A percentile compares a stretch with the other conserved stretches of the same genome.
These are phyloP conservation scores for Penicillium sp. DNA, from an alignment of 2,329 filamentous ascomycete species.

Conservation along the genomic window DNA sequence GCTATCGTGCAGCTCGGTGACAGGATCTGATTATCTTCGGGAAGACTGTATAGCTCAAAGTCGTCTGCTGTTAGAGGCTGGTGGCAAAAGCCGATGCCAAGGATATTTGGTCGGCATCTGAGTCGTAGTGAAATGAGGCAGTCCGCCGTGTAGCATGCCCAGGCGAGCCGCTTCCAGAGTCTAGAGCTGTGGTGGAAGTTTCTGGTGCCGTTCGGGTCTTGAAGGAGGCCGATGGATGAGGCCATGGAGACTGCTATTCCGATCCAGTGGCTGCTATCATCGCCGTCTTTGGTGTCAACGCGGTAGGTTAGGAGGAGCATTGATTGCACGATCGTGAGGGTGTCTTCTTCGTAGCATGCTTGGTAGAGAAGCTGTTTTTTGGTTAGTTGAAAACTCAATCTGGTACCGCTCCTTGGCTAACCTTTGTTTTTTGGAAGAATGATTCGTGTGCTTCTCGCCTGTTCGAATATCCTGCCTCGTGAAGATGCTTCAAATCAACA, in stretches of 20 bases:
- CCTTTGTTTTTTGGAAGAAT: constrained; percentile 67
- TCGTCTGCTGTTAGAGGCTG: constrained; percentile 12
- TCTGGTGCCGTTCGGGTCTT: constrained; percentile 2
- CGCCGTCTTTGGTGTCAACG: constrained; percentile 12
- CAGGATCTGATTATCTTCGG: background rate
- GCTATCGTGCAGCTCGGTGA: background rate
- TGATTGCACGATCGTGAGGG: constrained; percentile 10
- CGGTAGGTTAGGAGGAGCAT: constrained; percentile 14
- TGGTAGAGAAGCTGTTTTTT: constrained; percentile 9
- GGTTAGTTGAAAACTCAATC: background rate
- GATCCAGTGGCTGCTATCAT: constrained; percentile 14
- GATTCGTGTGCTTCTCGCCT: constrained; percentile 75
- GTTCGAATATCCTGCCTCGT: constrained; percentile 67
- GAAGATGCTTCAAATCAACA: constrained; percentile 70
- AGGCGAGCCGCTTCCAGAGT: constrained; percentile 15
- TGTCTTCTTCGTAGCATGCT: constrained; percentile 10
- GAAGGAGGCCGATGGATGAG: constrained; percentile 12
- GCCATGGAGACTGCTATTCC: constrained; percentile 13
- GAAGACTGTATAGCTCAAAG: constrained; percentile 6
- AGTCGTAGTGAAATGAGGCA: constrained; percentile 12
- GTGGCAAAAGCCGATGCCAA: constrained; percentile 8
- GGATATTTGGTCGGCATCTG: constrained; percentile 11
- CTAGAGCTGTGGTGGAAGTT: constrained; percentile 4
- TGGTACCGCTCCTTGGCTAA: background rate
- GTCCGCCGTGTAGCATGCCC: constrained; percentile 17